These are phyloP conservation scores for Pseudogymnoascus pannorum DNA, from an alignment of 2,329 filamentous ascomycete species.

Conservation along the genomic window DNA sequence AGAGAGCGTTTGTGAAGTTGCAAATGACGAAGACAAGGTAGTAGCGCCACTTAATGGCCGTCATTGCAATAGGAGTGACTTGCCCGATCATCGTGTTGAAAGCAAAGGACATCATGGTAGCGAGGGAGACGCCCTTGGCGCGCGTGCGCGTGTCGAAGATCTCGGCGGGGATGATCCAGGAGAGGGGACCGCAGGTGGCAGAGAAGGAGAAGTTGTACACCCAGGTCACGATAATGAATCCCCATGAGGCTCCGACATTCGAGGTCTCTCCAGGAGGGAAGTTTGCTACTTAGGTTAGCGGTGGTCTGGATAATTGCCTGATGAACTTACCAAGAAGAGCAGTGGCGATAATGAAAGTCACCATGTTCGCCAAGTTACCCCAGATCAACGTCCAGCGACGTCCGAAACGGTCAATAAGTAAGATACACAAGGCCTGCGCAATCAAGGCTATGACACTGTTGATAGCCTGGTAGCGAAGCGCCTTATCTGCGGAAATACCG, in stretches of 20 bases:
- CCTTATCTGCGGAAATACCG: constrained; percentile 48
- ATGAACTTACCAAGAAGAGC: constrained; percentile 34
- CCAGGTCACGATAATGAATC: constrained; percentile 72
- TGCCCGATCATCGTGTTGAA: constrained; percentile 73
- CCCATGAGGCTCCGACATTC: constrained; percentile 55
- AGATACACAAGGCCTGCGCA: constrained; percentile 51
- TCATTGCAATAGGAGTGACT: constrained; percentile 51
- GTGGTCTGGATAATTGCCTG: background rate
- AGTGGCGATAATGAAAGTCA: constrained; percentile 65
- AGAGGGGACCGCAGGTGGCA: constrained; percentile 60
- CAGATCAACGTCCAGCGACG: constrained; percentile 65
- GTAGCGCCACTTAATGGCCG: constrained; percentile 39
- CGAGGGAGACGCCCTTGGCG: constrained; percentile 66
- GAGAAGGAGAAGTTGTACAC: constrained; percentile 74
- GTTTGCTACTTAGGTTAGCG: constrained; percentile 25
- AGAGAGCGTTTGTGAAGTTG: constrained; percentile 60
- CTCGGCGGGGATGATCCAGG: constrained; percentile 58
- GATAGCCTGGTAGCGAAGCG: constrained; percentile 58
- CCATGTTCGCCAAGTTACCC: constrained; percentile 63
- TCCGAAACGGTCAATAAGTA: constrained; percentile 61
- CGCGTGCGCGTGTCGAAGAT: constrained; percentile 73
- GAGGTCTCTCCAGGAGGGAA: constrained; percentile 52
- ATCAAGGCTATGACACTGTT: constrained; percentile 55
- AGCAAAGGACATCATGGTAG: constrained; percentile 65
- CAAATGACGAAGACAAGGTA: constrained; percentile 56